Conservation (phyloP, 2,329 filamentous ascomycete genomes). For the Fusarium ambrosium region DNA sequence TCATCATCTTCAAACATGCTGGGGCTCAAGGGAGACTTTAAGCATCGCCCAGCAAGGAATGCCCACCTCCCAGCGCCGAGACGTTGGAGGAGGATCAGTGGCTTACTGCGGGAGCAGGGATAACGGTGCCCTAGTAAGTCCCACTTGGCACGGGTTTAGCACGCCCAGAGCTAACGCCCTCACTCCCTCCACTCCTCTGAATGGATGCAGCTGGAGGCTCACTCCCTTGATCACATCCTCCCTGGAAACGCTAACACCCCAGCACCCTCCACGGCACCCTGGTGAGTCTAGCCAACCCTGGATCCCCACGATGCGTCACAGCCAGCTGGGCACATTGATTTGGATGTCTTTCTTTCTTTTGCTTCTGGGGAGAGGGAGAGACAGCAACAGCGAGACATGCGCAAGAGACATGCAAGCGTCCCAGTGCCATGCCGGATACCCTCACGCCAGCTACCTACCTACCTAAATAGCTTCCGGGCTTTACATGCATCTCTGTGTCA, state of each 20-base stretch:
- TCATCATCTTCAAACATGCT: slow-evolving; percentile 18
- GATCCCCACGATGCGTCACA: slow-evolving; percentile 15
- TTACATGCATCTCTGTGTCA: not conserved
- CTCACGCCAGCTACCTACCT: slow-evolving; percentile 7
- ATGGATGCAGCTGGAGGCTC: slow-evolving; percentile 14
- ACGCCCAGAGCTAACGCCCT: slow-evolving; percentile 27
- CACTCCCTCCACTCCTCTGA: slow-evolving; percentile 19
- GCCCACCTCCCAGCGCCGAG: slow-evolving; percentile 32
- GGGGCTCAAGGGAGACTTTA: slow-evolving; percentile 46
- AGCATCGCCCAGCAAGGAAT: slow-evolving; percentile 40
- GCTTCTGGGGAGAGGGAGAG: slow-evolving; percentile 13
- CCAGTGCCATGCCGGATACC: not conserved
- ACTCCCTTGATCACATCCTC: slow-evolving; percentile 27
- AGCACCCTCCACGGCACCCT: slow-evolving; percentile 14
- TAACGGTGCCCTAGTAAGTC: slow-evolving; percentile 31
- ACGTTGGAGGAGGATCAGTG: slow-evolving; percentile 42
- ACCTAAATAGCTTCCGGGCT: slow-evolving; percentile 1
- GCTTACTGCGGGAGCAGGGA: slow-evolving; percentile 46
- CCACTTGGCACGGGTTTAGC: slow-evolving; percentile 25
- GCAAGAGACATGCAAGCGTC: slow-evolving; percentile 12
- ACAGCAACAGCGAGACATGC: slow-evolving; percentile 15
- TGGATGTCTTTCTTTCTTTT: slow-evolving; percentile 16
- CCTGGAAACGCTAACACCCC: not conserved
- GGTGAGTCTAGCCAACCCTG: slow-evolving; percentile 13
- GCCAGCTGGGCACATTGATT: slow-evolving; percentile 10